Evolutionary conservation across 257 asterid species (phyloP).

Genomic region (Lycium barbarum): DNA sequence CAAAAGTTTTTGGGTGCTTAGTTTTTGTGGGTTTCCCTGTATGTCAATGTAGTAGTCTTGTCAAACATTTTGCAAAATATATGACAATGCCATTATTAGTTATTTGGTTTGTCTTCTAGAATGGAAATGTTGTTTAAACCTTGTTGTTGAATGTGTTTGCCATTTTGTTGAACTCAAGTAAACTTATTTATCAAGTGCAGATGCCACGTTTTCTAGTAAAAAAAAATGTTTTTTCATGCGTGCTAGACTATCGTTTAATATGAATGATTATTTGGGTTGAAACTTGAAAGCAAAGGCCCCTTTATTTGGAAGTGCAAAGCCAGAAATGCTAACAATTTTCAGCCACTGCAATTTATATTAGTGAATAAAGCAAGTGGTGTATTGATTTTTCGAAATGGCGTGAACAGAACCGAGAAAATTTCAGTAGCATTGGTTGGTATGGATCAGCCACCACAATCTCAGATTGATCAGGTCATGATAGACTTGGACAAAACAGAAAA

Average conservation of each 20-base stretch:
- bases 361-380: slow-evolving; percentile 5
- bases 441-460: slow-evolving; percentile 98
- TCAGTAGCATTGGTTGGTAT: slow-evolving; percentile 96
- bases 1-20: no score
- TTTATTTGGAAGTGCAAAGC: neutral
- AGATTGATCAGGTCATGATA: slow-evolving; percentile 97
- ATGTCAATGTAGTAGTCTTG: no score
- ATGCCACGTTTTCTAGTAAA: neutral
- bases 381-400: slow-evolving; percentile 66
- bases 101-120: no score
- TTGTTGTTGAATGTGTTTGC: no score
- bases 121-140: no score
- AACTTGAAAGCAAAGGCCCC: neutral
- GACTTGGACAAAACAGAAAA: slow-evolving; percentile 98
- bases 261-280: neutral
- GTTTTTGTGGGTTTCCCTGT: no score
- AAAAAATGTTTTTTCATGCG: neutral
- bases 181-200: neutral
- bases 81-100: no score
- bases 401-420: slow-evolving; percentile 91
- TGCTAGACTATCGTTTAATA: neutral
- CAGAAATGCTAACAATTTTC: neutral
- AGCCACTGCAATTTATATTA: neutral
- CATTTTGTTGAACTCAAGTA: no score
- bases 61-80: no score